Conservation (phyloP, 2,329 filamentous ascomycete species). For the Sphaerulina musiva region DNA sequence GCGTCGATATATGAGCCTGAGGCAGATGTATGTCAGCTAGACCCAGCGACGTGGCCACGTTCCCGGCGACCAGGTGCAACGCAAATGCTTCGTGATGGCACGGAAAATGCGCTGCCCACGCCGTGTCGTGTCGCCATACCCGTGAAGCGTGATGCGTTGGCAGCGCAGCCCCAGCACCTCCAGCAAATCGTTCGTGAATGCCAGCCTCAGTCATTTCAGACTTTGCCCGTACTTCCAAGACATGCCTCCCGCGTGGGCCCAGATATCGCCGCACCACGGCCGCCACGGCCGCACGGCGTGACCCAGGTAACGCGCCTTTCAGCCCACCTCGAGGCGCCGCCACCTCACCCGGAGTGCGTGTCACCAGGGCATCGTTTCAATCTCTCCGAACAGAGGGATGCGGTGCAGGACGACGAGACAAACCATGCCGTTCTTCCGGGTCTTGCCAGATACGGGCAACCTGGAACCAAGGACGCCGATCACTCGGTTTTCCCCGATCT, state of each 20-base stretch:
- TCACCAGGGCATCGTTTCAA: neutral
- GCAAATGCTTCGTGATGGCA: neutral
- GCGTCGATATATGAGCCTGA: neutral
- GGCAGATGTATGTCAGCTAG: neutral
- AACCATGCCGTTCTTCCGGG: no score
- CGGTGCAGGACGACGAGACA: neutral
- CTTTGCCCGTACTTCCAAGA: neutral
- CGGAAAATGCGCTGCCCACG: neutral
- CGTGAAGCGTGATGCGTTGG: conserved; percentile 36
- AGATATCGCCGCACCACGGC: neutral
- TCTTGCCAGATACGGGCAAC: no score
- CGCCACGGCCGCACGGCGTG: neutral
- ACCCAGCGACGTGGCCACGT: neutral
- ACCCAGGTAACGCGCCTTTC: neutral
- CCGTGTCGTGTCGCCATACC: no score
- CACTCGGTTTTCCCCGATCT: conserved; percentile 34
- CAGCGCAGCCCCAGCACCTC: conserved; percentile 67
- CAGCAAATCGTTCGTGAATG: conserved; percentile 50
- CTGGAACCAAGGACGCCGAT: no score
- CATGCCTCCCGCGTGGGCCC: neutral
- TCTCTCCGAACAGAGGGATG: neutral
- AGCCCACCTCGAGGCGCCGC: neutral
- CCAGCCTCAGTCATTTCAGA: neutral
- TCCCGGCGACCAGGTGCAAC: neutral
- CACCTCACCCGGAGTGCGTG: neutral